These are phyloP conservation scores for Aspergillus japonicus DNA, from an alignment of 2,329 filamentous ascomycete genomes.

Conservation along the genomic window DNA sequence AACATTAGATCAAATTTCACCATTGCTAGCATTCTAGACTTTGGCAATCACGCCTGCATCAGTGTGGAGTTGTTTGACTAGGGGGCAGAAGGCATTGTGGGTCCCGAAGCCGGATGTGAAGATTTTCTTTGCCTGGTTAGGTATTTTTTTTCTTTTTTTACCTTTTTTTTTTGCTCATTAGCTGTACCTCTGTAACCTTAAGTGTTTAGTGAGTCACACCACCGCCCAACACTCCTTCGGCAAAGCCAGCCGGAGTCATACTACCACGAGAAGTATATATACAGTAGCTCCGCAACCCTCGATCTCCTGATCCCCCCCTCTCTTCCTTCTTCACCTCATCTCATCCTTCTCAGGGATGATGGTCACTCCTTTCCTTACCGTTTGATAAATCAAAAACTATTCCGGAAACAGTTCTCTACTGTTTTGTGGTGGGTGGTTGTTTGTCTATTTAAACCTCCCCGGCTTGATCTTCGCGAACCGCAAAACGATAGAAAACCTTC, in stretches of 20 bases:
- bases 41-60: conserved; percentile 3
- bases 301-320: conserved; percentile 10
- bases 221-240: conserved; percentile 18
- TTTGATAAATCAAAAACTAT: conserved; percentile 19
- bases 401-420: neutral
- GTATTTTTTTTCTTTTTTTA: conserved; percentile 8
- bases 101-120: conserved; percentile 12
- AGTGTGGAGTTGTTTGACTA: conserved; percentile 12
- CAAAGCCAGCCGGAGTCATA: conserved; percentile 8
- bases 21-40: neutral
- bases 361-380: conserved; percentile 35
- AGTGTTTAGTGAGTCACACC: conserved; percentile 27
- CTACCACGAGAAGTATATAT: conserved; percentile 12
- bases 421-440: neutral
- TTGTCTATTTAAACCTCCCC: neutral
- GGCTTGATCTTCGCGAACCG: neutral
- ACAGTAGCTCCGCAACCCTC: neutral
- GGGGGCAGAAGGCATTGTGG: conserved; percentile 7
- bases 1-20: conserved; percentile 7
- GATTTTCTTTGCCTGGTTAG: conserved; percentile 6
- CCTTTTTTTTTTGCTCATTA: conserved; percentile 2
- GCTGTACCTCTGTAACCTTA: conserved; percentile 14
- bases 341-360: conserved; percentile 38
- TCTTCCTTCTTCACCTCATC: conserved; percentile 30
- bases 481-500: conserved; percentile 3